Evolutionary conservation across 257 asterid genomes (phyloP).

Genomic region (Capsicum baccatum): DNA sequence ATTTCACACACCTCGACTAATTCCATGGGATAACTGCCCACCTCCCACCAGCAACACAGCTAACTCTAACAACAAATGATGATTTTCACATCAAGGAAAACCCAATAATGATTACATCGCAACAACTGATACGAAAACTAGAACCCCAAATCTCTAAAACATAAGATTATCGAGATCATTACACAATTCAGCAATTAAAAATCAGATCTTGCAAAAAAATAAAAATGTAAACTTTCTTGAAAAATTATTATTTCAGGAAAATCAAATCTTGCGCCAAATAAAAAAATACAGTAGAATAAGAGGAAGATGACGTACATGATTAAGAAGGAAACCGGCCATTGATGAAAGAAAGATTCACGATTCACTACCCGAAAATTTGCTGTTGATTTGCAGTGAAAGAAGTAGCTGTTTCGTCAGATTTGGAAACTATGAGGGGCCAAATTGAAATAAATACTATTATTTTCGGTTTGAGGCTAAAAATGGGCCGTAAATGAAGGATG

Average conservation of each 20-base stretch:
- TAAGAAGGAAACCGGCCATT: slow-evolving; percentile 27
- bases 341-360: neutral
- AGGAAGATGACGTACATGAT: slow-evolving; percentile 12
- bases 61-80: too few species aligned
- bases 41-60: too few species aligned
- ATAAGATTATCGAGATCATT: neutral
- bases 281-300: neutral
- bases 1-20: too few species aligned
- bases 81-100: neutral
- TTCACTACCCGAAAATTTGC: neutral
- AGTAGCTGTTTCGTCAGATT: neutral
- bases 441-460: neutral
- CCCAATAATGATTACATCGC: neutral
- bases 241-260: neutral
- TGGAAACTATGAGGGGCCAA: neutral
- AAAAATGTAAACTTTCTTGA: neutral
- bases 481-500: neutral
- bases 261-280: neutral
- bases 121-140: neutral
- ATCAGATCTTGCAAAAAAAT: neutral
- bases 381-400: neutral
- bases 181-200: neutral
- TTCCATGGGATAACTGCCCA: too few species aligned
- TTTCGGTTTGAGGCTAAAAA: neutral
- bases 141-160: neutral